These are phyloP conservation scores for Saprolegnia parasitica DNA, from an alignment of 352 stramenopile genomes.

Conservation along the genomic window DNA sequence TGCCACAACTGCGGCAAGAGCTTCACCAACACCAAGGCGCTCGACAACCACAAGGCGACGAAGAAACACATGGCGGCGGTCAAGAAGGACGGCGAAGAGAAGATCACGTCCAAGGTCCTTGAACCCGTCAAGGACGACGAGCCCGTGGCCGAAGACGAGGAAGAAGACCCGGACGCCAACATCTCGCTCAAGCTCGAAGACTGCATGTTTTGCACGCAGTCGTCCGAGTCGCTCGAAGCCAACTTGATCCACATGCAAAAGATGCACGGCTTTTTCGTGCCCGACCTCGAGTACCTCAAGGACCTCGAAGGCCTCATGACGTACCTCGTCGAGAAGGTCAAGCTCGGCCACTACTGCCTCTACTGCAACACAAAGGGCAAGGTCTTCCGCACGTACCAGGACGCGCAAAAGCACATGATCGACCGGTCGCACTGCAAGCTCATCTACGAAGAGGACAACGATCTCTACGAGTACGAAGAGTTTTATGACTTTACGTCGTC, in stretches of 20 bases:
- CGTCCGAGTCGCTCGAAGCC: conserved; percentile 55
- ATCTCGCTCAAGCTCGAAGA: conserved; percentile 68
- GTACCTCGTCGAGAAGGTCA: conserved; percentile 95
- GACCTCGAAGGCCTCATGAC: conserved; percentile 87
- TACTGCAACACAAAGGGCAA: conserved; percentile 92
- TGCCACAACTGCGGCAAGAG: conserved; percentile 83
- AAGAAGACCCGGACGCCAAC: conserved; percentile 70
- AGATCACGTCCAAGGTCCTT: conserved; percentile 67
- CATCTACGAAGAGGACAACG: conserved; percentile 84
- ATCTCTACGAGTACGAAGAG: conserved; percentile 84
- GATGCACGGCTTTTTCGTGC: conserved; percentile 94
- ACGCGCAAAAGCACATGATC: conserved; percentile 94
- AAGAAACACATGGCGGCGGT: conserved; percentile 82
- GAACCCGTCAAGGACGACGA: conserved; percentile 34
- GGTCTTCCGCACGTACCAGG: conserved; percentile 83
- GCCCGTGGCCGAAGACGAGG: conserved; percentile 33
- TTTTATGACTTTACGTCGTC: conserved; percentile 90
- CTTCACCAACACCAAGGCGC: conserved; percentile 74
- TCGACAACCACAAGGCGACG: conserved; percentile 78
- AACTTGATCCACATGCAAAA: conserved; percentile 89
- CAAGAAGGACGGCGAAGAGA: conserved; percentile 66
- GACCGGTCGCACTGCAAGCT: conserved; percentile 89
- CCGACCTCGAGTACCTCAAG: conserved; percentile 89
- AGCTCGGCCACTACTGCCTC: conserved; percentile 91
- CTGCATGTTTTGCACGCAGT: conserved; percentile 79